These are phyloP conservation scores for Edhazardia aedis DNA, from an alignment of 371 early-diverging fungal genomes.

Conservation along the genomic window DNA sequence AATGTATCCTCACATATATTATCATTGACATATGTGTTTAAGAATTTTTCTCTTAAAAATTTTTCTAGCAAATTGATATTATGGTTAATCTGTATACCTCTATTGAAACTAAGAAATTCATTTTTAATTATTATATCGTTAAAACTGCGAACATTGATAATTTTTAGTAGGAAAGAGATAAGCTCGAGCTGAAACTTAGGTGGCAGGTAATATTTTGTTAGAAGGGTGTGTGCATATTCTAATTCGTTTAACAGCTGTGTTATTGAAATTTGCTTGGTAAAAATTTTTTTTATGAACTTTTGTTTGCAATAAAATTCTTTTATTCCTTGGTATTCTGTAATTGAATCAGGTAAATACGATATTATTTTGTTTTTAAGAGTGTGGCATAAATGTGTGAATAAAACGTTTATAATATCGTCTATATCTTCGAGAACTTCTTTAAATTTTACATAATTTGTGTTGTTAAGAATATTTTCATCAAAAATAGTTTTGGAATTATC, in stretches of 20 bases:
- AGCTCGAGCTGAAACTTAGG: not conserved
- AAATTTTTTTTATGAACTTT: conserved; percentile 15
- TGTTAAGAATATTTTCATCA: too few relatives aligned
- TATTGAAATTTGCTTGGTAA: conserved; percentile 1
- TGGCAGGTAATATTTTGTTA: not conserved
- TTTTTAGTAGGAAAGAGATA: conserved; percentile 8
- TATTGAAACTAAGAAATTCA: conserved; percentile 25
- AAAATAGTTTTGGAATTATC: too few relatives aligned
- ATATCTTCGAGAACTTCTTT: not conserved
- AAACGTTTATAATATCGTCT: conserved; percentile 11
- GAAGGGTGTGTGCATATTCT: not conserved
- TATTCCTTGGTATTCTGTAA: conserved; percentile 29
- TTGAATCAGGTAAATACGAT: conserved; percentile 10
- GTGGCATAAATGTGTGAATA: conserved; percentile 13
- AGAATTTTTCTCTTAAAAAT: conserved; percentile 7
- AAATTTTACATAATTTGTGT: too few relatives aligned
- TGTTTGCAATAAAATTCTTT: conserved; percentile 23
- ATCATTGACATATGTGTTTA: too few relatives aligned
- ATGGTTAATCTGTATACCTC: conserved; percentile 29
- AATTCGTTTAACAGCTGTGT: not conserved
- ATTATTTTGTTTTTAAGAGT: not conserved
- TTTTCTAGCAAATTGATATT: conserved; percentile 32
- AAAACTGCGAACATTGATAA: conserved; percentile 15
- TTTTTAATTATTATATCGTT: conserved; percentile 25
- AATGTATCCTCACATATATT: too few relatives aligned